A percentile compares a stretch with the other conserved stretches of the same genome.
phyloP scores from a whole-genome alignment of 257 asterid species.

The Dorcoceras hygrometricum region DNA sequence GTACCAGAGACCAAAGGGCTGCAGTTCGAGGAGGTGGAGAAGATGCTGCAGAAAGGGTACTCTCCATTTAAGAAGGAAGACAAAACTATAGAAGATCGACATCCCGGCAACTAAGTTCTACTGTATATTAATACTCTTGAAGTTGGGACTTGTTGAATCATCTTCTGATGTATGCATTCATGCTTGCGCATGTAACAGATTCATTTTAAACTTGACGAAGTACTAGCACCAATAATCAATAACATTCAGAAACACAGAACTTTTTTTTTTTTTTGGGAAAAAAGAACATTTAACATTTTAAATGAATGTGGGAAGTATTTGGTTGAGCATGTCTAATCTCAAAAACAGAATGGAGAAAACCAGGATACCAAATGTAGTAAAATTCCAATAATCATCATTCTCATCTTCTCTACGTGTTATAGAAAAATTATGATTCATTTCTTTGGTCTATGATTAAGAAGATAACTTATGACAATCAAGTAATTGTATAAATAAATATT shows the following conservation, averaged over 20 bases:
- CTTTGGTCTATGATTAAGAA: too few relatives aligned
- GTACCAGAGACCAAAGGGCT: conserved; percentile 73
- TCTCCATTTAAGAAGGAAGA: conserved; percentile 38
- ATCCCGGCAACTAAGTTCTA: conserved; percentile 4
- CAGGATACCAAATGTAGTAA: too few relatives aligned
- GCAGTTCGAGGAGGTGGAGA: conserved; percentile 61
- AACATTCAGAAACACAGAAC: too few relatives aligned
- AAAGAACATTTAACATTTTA: background rate
- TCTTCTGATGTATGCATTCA: background rate
- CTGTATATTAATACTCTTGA: background rate
- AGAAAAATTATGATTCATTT: too few relatives aligned
- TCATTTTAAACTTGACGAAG: background rate
- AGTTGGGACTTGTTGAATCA: background rate
- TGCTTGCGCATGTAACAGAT: background rate
- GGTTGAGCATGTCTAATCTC: too few relatives aligned
- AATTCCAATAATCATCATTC: too few relatives aligned
- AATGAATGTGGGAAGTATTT: too few relatives aligned
- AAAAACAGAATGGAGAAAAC: too few relatives aligned
- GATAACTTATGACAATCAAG: too few relatives aligned
- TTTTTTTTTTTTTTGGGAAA: too few relatives aligned
- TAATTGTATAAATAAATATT: too few relatives aligned
- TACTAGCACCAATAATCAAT: background rate
- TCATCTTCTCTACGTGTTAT: too few relatives aligned
- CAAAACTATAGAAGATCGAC: conserved; percentile 20
- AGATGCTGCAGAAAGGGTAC: conserved; percentile 47